Evolutionary conservation across 768 basidiomycete species (phyloP).

Genomic region (Leucogyrophana mollusca): DNA sequence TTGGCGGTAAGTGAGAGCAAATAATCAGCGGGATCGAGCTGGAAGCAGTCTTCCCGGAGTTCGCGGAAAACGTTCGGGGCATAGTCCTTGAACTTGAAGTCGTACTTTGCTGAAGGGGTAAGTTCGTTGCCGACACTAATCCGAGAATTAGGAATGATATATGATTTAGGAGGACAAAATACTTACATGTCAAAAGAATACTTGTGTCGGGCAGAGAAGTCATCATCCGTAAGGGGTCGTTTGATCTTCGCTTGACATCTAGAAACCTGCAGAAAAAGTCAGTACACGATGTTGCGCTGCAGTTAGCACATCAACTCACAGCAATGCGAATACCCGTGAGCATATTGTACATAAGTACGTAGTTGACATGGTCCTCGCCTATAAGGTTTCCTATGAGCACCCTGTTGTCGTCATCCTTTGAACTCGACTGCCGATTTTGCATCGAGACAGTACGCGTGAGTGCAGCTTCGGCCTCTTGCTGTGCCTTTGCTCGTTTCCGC

Average conservation of each 20-base stretch:
- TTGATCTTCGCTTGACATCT: conserved; percentile 95
- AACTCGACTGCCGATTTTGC: conserved; percentile 20
- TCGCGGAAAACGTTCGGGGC: conserved; percentile 98
- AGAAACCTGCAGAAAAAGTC: conserved; percentile 62
- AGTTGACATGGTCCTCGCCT: conserved; percentile 98
- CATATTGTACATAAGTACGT: conserved; percentile 99
- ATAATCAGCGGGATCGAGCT: conserved; percentile 96
- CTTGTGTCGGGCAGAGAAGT: conserved; percentile 88
- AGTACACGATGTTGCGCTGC: conserved; percentile 6
- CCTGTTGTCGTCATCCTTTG: conserved; percentile 43
- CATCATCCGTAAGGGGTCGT: conserved; percentile 78
- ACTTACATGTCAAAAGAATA: conserved; percentile 95
- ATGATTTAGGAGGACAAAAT: not conserved
- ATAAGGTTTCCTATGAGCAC: conserved; percentile 93
- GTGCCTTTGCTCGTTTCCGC: conserved; percentile 71
- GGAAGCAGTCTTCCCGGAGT: conserved; percentile 90
- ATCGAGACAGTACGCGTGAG: conserved; percentile 35
- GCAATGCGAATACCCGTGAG: conserved; percentile 96
- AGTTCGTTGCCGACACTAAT: conserved; percentile 92
- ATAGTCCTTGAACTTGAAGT: conserved; percentile 99
- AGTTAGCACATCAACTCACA: conserved; percentile 43
- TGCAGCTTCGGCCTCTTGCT: conserved; percentile 60
- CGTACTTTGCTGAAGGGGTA: conserved; percentile 96
- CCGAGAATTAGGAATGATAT: conserved; percentile 4
- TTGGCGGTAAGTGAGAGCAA: conserved; percentile 94